phyloP scores from a whole-genome alignment of 2,329 filamentous ascomycete genomes.

The Trichophyton rubrum region DNA sequence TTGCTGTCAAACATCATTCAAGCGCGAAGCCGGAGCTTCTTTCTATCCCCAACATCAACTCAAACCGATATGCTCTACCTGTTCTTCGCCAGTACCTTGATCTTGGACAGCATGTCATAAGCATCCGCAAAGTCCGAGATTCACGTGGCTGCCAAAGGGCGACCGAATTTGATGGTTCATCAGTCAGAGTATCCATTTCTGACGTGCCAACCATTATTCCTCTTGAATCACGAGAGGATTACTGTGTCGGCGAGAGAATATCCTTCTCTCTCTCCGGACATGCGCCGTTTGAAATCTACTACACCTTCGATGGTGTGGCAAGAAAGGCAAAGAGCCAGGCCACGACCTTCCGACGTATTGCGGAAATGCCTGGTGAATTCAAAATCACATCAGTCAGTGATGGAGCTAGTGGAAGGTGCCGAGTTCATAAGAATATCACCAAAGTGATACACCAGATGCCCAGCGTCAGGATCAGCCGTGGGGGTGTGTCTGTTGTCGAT shows the following conservation, averaged over 20 bases:
- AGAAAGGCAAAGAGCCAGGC: constrained; percentile 60
- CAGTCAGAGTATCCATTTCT: constrained; percentile 82
- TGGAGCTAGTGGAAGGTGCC: constrained; percentile 69
- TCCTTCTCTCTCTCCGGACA: constrained; percentile 84
- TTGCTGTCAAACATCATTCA: constrained; percentile 86
- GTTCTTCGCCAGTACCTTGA: constrained; percentile 77
- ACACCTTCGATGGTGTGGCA: constrained; percentile 67
- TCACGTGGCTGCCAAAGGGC: constrained; percentile 73
- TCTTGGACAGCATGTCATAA: constrained; percentile 77
- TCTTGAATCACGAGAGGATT: constrained; percentile 71
- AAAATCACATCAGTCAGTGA: constrained; percentile 78
- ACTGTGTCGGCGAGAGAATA: constrained; percentile 90
- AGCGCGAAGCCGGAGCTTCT: constrained; percentile 68
- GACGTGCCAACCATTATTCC: constrained; percentile 86
- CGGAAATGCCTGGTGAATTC: constrained; percentile 81
- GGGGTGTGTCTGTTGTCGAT: constrained; percentile 66
- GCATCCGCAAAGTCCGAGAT: constrained; percentile 81
- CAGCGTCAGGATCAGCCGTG: constrained; percentile 78
- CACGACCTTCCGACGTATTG: constrained; percentile 83
- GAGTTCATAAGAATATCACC: constrained; percentile 61
- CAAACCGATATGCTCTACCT: constrained; percentile 61
- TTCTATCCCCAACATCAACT: constrained; percentile 64
- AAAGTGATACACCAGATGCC: constrained; percentile 88
- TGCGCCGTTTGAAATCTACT: constrained; percentile 84
- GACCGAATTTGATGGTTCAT: constrained; percentile 56